phyloP scores from a whole-genome alignment of 305 asterid genomes.

The Fraxinus angustifolia region DNA sequence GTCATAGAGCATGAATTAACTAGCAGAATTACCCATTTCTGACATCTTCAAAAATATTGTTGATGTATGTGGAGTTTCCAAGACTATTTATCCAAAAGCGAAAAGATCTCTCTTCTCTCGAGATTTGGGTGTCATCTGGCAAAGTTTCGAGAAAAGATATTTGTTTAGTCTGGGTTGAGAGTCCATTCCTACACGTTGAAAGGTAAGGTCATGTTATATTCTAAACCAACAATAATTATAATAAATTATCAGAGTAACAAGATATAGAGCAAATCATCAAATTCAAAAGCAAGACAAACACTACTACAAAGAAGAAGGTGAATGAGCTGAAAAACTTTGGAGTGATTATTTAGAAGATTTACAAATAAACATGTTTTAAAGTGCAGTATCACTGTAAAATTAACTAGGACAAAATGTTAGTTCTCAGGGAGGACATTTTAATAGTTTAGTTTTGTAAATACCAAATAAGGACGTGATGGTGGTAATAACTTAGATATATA shows the following conservation, averaged over 20 bases:
- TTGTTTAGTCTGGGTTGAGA: conserved; percentile 68
- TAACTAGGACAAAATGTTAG: neutral
- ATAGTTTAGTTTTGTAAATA: neutral
- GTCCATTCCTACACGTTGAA: conserved; percentile 63
- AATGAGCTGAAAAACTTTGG: neutral
- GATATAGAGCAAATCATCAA: neutral
- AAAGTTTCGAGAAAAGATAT: conserved; percentile 70
- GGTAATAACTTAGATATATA: neutral
- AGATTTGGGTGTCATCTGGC: conserved; percentile 71
- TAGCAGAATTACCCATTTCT: conserved; percentile 51
- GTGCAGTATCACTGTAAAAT: neutral
- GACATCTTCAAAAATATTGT: conserved; percentile 91
- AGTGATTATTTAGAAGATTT: neutral
- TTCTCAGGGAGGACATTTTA: neutral
- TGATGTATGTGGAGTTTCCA: conserved; percentile 75
- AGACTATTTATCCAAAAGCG: conserved; percentile 89
- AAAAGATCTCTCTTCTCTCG: conserved; percentile 85
- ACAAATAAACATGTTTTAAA: neutral
- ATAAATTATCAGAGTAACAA: neutral
- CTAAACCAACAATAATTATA: conserved; percentile 2
- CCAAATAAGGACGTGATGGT: neutral
- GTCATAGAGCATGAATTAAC: neutral
- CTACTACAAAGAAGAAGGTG: neutral
- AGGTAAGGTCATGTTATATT: conserved; percentile 17
- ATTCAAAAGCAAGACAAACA: conserved; percentile 5